These are phyloP conservation scores for Amphirosellinia nigrospora DNA, from an alignment of 495 filamentous ascomycete species.

Conservation along the genomic window DNA sequence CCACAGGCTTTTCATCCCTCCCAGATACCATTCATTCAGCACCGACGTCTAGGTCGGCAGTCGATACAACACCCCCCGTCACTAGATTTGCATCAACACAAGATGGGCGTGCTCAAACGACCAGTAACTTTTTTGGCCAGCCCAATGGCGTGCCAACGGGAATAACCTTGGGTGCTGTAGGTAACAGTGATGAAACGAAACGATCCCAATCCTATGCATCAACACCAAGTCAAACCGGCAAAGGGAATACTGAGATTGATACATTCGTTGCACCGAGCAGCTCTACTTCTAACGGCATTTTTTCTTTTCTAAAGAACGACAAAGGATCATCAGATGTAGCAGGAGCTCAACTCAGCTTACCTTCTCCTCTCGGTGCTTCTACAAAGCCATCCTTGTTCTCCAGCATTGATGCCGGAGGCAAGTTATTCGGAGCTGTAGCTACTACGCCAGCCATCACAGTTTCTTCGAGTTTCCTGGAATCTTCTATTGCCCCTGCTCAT, in stretches of 20 bases:
- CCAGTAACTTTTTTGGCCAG: not conserved
- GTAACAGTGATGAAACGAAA: not conserved
- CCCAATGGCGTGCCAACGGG: not conserved
- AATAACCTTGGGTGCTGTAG: not conserved
- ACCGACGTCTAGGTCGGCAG: not conserved
- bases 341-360: not conserved
- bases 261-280: not conserved
- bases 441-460: not conserved
- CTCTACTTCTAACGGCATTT: not conserved
- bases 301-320: not conserved
- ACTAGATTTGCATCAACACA: not conserved
- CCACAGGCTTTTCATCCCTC: not conserved
- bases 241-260: not conserved
- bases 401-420: not conserved
- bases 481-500: not conserved
- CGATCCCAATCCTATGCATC: not conserved
- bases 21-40: not conserved
- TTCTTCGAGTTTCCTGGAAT: not conserved
- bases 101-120: not conserved
- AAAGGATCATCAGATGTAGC: not conserved
- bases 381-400: slow-evolving; percentile 12
- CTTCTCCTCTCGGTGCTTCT: not conserved
- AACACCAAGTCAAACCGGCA: not conserved
- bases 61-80: not conserved
- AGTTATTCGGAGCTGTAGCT: not conserved